Conservation (phyloP, 1,284 basidiomycete genomes). For the Laetiporus sulphureus region DNA sequence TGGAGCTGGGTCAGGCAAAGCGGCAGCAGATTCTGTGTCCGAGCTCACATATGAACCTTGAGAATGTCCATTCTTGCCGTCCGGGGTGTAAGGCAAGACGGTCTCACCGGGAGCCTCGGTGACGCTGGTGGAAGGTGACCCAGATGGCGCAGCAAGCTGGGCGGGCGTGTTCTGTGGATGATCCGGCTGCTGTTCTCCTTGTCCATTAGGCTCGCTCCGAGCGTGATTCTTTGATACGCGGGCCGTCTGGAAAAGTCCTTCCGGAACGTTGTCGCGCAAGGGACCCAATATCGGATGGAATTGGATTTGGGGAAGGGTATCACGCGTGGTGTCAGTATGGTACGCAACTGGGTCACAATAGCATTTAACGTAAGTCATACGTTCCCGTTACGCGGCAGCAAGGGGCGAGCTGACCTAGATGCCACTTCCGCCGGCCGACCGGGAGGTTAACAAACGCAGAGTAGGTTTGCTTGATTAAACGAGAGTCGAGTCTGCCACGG, state of each 20-base stretch:
- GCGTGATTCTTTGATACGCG: constrained; percentile 24
- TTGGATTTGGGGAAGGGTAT: constrained; percentile 50
- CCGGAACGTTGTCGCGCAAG: constrained; percentile 44
- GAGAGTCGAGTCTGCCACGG: constrained; percentile 30
- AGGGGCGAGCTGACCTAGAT: constrained; percentile 52
- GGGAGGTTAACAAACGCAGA: constrained; percentile 63
- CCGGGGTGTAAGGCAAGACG: too few relatives aligned
- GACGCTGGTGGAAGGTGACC: background rate
- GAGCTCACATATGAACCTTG: too few relatives aligned
- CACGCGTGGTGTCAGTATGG: constrained; percentile 61
- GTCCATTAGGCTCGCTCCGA: constrained; percentile 12
- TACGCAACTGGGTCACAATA: constrained; percentile 55
- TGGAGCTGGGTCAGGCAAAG: background rate
- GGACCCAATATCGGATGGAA: constrained; percentile 42
- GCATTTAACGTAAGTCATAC: background rate
- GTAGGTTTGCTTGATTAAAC: constrained; percentile 73
- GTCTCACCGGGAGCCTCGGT: too few relatives aligned
- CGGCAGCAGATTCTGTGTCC: background rate
- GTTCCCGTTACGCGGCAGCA: background rate
- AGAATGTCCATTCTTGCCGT: too few relatives aligned
- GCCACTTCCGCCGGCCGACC: constrained; percentile 67
- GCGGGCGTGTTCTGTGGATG: background rate
- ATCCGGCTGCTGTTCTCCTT: constrained; percentile 5
- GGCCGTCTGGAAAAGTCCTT: constrained; percentile 33
- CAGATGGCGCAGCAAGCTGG: too few relatives aligned